Evolutionary conservation across 2,329 filamentous ascomycete genomes (phyloP).

Genomic region (Paracoccidioides brasiliensis): DNA sequence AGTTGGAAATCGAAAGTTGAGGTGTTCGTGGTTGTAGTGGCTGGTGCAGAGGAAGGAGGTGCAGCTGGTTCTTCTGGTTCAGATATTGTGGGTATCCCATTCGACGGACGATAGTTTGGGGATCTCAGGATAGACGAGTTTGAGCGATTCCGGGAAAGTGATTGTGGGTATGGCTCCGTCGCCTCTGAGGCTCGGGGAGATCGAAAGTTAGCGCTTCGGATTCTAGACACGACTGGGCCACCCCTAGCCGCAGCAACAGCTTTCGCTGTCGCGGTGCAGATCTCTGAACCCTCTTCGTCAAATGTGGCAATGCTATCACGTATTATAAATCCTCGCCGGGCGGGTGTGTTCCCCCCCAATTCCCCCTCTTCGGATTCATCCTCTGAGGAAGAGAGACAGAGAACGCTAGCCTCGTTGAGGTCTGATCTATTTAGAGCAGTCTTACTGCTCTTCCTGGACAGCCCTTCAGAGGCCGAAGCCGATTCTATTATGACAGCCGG

Average conservation of each 20-base stretch:
- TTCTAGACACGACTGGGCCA: conserved; percentile 15
- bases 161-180: conserved; percentile 11
- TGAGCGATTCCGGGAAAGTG: conserved; percentile 13
- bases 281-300: conserved; percentile 30
- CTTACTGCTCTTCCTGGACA: conserved; percentile 28
- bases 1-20: conserved; percentile 9
- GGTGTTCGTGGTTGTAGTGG: background rate
- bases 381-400: conserved; percentile 38
- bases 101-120: conserved; percentile 18
- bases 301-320: conserved; percentile 30
- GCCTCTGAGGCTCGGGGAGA: conserved; percentile 7
- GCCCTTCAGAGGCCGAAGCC: conserved; percentile 3
- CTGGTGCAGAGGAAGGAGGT: background rate
- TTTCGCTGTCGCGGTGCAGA: conserved; percentile 30
- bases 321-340: conserved; percentile 10
- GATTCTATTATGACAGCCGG: background rate
- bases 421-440: conserved; percentile 27
- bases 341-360: conserved; percentile 7
- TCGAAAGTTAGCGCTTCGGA: conserved; percentile 5
- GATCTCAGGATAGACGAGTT: conserved; percentile 19
- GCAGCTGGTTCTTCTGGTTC: conserved; percentile 18
- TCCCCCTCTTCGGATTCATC: conserved; percentile 26
- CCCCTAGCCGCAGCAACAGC: conserved; percentile 23
- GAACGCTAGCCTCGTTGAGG: conserved; percentile 33
- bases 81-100: conserved; percentile 22